Percentiles rank a stretch among this genome's conserved stretches.
These are phyloP conservation scores for Benincasa hispida DNA, from an alignment of 306 rosid genomes.

Conservation along the genomic window DNA sequence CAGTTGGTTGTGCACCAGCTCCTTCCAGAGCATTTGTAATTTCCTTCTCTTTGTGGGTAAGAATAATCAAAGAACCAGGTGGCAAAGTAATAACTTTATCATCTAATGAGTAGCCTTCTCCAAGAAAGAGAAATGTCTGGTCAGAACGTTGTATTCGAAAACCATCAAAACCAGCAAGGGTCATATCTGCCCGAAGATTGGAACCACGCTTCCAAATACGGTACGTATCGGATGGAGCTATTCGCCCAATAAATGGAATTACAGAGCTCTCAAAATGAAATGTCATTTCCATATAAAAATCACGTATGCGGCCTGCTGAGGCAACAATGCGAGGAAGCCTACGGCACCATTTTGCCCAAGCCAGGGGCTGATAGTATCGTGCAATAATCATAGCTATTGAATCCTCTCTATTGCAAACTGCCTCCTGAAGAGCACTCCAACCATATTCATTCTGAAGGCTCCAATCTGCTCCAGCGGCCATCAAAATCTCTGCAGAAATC, in stretches of 20 bases:
- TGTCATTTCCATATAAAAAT: conserved; percentile 91
- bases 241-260: conserved; percentile 83
- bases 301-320: conserved; percentile 69
- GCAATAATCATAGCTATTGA: conserved; percentile 65
- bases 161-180: conserved; percentile 98
- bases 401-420: conserved; percentile 81
- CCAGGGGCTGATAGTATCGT: conserved; percentile 84
- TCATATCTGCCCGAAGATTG: conserved; percentile 96
- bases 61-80: conserved; percentile 84
- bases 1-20: conserved; percentile 85
- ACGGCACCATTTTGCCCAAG: conserved; percentile 99
- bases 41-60: conserved; percentile 89
- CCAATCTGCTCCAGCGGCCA: conserved; percentile 96
- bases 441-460: conserved; percentile 97
- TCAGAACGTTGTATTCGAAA: conserved; percentile 87
- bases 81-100: conserved; percentile 48
- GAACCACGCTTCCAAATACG: conserved; percentile 98
- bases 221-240: conserved; percentile 94
- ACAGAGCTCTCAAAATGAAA: conserved; percentile 97
- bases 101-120: conserved; percentile 81
- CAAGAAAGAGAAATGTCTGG: conserved; percentile 83
- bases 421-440: conserved; percentile 99
- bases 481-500: conserved; percentile 62
- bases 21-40: conserved; percentile 96
- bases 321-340: conserved; percentile 95